Conservation (phyloP, 352 stramenopile species). For the Phytophthora syringae region DNA sequence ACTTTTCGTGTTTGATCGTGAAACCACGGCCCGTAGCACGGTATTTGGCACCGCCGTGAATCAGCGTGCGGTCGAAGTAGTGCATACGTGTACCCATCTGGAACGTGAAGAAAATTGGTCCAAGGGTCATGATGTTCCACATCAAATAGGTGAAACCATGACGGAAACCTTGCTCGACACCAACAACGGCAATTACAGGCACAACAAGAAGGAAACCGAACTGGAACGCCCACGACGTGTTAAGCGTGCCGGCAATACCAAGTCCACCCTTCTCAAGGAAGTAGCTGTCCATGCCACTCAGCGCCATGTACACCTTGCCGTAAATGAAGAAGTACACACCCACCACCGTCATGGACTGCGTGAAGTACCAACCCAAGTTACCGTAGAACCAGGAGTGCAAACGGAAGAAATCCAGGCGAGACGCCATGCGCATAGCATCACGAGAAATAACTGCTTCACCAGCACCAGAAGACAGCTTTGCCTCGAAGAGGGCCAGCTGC, state of each 20-base stretch:
- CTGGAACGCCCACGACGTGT: constrained; percentile 91
- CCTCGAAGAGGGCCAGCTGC: constrained; percentile 90
- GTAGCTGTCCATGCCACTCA: constrained; percentile 57
- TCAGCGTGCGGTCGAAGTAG: constrained; percentile 88
- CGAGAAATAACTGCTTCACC: constrained; percentile 84
- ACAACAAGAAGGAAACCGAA: constrained; percentile 92
- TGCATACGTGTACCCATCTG: constrained; percentile 87
- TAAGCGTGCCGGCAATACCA: constrained; percentile 77
- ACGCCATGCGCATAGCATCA: constrained; percentile 83
- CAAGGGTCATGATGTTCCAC: constrained; percentile 84
- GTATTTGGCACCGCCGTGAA: constrained; percentile 89
- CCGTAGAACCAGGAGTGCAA: constrained; percentile 92
- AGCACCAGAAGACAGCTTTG: constrained; percentile 84
- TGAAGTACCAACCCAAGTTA: constrained; percentile 92
- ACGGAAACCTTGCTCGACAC: constrained; percentile 86
- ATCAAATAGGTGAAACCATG: constrained; percentile 84
- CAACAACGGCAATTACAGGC: constrained; percentile 80
- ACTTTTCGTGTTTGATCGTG: constrained; percentile 83
- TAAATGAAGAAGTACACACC: constrained; percentile 87
- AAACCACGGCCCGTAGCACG: constrained; percentile 85
- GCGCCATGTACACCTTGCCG: constrained; percentile 86
- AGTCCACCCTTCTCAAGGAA: too few species aligned
- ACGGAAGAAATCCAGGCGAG: constrained; percentile 89
- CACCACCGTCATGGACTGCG: constrained; percentile 79
- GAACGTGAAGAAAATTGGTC: constrained; percentile 89